Evolutionary conservation across 1,284 basidiomycete species (phyloP).

Genomic region (Sutorius eximius): DNA sequence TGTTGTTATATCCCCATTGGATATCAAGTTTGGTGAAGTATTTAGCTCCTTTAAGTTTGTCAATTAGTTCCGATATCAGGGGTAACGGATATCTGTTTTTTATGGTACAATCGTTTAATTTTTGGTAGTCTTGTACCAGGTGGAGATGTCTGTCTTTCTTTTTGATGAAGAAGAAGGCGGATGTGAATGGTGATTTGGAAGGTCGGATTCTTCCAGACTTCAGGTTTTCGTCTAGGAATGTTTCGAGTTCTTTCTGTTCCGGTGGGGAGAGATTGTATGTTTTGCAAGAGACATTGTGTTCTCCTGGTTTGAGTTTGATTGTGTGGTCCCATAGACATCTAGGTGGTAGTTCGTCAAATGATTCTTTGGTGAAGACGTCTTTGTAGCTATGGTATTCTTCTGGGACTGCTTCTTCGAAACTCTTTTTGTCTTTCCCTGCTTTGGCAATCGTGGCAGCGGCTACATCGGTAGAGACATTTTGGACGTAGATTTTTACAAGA

Average conservation of each 20-base stretch:
- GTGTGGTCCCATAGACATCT: too few species aligned
- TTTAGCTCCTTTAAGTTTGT: not conserved
- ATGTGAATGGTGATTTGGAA: not conserved
- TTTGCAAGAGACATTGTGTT: not conserved
- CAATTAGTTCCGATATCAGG: not conserved
- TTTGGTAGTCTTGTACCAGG: too few species aligned
- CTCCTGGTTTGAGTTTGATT: too few species aligned
- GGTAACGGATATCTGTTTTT: too few species aligned
- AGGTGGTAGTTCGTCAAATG: not conserved
- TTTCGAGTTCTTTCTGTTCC: not conserved
- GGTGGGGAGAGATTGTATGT: not conserved
- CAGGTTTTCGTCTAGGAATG: not conserved
- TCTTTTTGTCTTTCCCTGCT: too few species aligned
- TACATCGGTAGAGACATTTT: too few species aligned
- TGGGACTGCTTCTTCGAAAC: too few species aligned
- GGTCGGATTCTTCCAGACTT: accelerated
- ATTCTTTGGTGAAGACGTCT: not conserved
- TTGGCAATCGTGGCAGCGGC: too few species aligned
- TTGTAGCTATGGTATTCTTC: too few species aligned
- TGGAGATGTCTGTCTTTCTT: not conserved
- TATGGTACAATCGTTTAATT: too few species aligned
- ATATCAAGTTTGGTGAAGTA: not conserved
- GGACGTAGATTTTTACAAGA: too few species aligned
- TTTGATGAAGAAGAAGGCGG: not conserved
- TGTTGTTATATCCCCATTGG: too few species aligned